Conservation (phyloP, 2,329 filamentous ascomycete species). For the Fusarium floridanum region DNA sequence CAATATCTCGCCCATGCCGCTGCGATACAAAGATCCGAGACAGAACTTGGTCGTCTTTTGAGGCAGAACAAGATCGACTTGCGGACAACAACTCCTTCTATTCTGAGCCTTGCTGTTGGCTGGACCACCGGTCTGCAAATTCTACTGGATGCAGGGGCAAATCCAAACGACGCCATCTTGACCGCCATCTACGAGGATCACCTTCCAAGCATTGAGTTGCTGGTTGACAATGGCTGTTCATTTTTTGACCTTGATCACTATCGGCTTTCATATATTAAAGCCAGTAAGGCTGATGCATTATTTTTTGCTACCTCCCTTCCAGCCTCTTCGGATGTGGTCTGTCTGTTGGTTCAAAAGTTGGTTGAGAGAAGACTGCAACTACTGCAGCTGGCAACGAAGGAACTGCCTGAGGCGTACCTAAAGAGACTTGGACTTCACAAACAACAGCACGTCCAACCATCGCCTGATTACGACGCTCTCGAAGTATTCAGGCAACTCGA, state of each 20-base stretch:
- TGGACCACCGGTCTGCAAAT: neutral
- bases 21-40: neutral
- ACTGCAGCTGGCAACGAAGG: neutral
- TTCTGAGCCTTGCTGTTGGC: conserved; percentile 2
- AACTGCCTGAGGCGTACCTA: neutral
- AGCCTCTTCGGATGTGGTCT: neutral
- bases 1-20: neutral
- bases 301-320: neutral
- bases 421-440: neutral
- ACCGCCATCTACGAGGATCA: neutral
- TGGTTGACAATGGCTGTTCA: neutral
- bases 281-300: neutral
- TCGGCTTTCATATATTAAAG: no score
- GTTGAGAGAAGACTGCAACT: neutral
- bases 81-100: neutral
- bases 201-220: neutral
- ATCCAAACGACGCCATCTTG: neutral
- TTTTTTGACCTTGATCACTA: neutral
- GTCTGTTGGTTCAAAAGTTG: neutral
- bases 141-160: neutral
- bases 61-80: neutral
- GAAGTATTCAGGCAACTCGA: neutral
- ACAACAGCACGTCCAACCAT: neutral
- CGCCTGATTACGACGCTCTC: neutral
- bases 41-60: neutral